These are phyloP conservation scores for Trichophyton benhamiae DNA, from an alignment of 2,329 filamentous ascomycete species.

Conservation along the genomic window DNA sequence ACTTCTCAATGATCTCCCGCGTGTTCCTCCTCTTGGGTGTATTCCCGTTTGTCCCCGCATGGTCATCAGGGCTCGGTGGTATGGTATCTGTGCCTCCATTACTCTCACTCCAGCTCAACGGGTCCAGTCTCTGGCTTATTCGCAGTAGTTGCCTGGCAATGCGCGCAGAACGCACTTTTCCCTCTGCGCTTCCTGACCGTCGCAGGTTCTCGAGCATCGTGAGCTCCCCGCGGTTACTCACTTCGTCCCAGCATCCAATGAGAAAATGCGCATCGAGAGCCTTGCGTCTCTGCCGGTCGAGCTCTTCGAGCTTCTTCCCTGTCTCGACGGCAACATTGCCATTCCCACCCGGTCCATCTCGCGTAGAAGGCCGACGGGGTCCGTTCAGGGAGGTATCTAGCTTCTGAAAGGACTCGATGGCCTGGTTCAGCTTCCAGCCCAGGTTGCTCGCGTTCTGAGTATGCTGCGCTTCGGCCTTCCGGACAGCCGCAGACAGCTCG, in stretches of 20 bases:
- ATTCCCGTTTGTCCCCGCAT: constrained; percentile 35
- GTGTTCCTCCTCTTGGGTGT: constrained; percentile 48
- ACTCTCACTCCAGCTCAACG: constrained; percentile 52
- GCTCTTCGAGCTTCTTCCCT: constrained; percentile 81
- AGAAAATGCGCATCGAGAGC: constrained; percentile 90
- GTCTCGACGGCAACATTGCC: constrained; percentile 91
- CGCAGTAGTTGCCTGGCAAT: constrained; percentile 88
- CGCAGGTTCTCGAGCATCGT: constrained; percentile 80
- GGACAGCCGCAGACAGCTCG: constrained; percentile 77
- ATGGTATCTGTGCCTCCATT: constrained; percentile 42
- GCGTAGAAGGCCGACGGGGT: constrained; percentile 15
- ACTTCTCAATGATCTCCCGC: constrained; percentile 87
- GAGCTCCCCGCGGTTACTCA: constrained; percentile 78
- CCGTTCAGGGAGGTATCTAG: constrained; percentile 69
- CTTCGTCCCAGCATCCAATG: constrained; percentile 93
- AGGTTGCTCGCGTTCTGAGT: constrained; percentile 80
- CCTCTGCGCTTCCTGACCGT: constrained; percentile 71
- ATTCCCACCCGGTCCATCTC: constrained; percentile 36
- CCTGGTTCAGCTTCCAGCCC: constrained; percentile 78
- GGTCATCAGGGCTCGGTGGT: neutral
- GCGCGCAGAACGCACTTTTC: constrained; percentile 85
- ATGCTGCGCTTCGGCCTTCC: constrained; percentile 83
- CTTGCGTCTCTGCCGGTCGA: constrained; percentile 80
- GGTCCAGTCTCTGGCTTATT: constrained; percentile 84
- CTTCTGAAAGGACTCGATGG: constrained; percentile 81